These are phyloP conservation scores for Nigrospora oryzae DNA, from an alignment of 2,329 filamentous ascomycete species.

Conservation along the genomic window DNA sequence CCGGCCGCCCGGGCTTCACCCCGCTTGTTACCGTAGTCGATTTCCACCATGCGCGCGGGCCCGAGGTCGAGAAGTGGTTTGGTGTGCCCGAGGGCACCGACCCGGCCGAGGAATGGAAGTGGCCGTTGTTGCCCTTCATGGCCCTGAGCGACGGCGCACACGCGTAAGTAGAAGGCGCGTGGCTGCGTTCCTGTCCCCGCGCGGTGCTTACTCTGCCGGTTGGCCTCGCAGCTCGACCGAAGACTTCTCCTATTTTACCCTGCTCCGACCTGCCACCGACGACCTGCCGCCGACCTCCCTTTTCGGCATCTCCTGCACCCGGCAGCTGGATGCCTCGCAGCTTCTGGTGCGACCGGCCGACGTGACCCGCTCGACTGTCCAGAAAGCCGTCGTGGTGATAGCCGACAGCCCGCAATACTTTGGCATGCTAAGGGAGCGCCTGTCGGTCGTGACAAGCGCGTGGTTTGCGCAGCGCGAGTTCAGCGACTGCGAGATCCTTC, in stretches of 20 bases:
- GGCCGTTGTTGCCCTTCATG: conserved; percentile 92
- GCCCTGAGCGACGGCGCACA: conserved; percentile 93
- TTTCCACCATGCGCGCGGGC: conserved; percentile 79
- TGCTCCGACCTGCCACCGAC: conserved; percentile 55
- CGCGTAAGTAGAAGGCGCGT: conserved; percentile 52
- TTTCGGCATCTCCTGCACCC: conserved; percentile 92
- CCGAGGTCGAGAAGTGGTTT: conserved; percentile 91
- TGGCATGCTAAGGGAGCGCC: conserved; percentile 79
- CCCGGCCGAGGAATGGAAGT: conserved; percentile 77
- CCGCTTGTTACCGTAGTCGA: conserved; percentile 74
- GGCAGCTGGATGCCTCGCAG: conserved; percentile 75
- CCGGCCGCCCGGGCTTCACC: conserved; percentile 33
- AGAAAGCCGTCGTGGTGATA: conserved; percentile 95
- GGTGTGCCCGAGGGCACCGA: conserved; percentile 66
- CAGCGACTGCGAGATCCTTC: conserved; percentile 79
- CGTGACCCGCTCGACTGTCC: conserved; percentile 93
- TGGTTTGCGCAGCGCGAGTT: conserved; percentile 98
- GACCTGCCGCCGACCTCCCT: conserved; percentile 63
- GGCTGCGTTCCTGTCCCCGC: neutral
- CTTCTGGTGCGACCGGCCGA: conserved; percentile 74
- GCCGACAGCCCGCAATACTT: conserved; percentile 86
- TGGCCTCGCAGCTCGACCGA: conserved; percentile 59
- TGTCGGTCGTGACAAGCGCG: conserved; percentile 83
- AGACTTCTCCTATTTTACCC: conserved; percentile 97
- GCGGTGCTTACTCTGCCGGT: neutral